Conservation (phyloP, 2,329 filamentous ascomycete genomes). For the Ilyonectria sp. region DNA sequence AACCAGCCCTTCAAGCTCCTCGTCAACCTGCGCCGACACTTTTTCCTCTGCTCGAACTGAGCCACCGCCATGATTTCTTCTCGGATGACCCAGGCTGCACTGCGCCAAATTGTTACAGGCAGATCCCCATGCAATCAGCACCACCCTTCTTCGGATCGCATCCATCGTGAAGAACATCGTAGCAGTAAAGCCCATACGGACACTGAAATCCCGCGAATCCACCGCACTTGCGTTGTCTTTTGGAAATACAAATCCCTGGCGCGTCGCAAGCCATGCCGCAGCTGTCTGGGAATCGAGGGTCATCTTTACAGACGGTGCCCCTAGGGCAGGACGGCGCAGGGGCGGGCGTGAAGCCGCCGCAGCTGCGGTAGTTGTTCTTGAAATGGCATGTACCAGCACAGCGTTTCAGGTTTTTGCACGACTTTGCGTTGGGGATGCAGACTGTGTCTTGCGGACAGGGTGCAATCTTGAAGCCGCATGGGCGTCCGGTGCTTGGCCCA, state of each 20-base stretch:
- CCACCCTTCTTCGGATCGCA: constrained; percentile 23
- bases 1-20: too few relatives aligned
- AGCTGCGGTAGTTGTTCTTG: constrained; percentile 50
- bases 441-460: constrained; percentile 45
- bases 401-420: constrained; percentile 47
- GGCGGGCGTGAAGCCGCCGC: constrained; percentile 52
- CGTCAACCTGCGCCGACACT: too few relatives aligned
- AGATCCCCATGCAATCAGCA: too few relatives aligned
- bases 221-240: constrained; percentile 38
- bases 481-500: constrained; percentile 21
- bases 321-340: constrained; percentile 30
- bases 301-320: constrained; percentile 50
- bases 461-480: constrained; percentile 50
- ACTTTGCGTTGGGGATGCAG: constrained; percentile 43
- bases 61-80: too few relatives aligned
- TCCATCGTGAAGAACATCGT: constrained; percentile 46
- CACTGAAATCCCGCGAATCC: constrained; percentile 49
- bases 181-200: constrained; percentile 48
- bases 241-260: constrained; percentile 53
- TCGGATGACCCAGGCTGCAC: too few relatives aligned
- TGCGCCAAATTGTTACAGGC: too few relatives aligned
- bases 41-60: too few relatives aligned
- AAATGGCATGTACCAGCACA: constrained; percentile 51
- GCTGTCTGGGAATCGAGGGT: constrained; percentile 48
- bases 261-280: constrained; percentile 56